These are phyloP conservation scores for Russula griseocarnosa DNA, from an alignment of 768 basidiomycete genomes.

Conservation along the genomic window DNA sequence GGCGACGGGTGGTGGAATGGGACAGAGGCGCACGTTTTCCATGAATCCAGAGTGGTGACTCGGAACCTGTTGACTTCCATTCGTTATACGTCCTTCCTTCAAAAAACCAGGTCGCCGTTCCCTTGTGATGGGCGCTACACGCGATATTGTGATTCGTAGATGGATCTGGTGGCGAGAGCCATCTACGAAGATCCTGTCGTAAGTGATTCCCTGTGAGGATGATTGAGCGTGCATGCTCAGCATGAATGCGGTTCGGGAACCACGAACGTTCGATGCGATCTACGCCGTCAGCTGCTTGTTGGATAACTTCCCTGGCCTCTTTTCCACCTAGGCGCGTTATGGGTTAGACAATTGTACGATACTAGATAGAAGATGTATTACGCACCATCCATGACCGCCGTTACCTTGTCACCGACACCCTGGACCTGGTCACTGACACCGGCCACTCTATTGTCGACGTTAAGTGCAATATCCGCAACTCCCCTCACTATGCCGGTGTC, in stretches of 20 bases:
- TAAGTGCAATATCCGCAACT: neutral
- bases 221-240: neutral
- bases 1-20: too few relatives aligned
- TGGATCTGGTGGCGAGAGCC: conserved; percentile 14
- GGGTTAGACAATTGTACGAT: too few relatives aligned
- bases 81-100: neutral
- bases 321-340: neutral
- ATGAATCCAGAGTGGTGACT: too few relatives aligned
- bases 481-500: neutral
- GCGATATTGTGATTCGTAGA: neutral
- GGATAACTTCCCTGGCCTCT: neutral
- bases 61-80: too few relatives aligned
- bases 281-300: neutral
- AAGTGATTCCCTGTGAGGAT: neutral
- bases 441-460: neutral
- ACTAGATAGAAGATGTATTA: neutral
- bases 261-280: neutral
- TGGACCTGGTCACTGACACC: neutral
- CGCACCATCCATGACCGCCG: too few relatives aligned
- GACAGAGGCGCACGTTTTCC: too few relatives aligned
- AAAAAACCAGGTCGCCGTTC: conserved; percentile 7
- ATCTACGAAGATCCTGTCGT: neutral
- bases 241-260: too few relatives aligned
- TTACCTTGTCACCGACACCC: too few relatives aligned
- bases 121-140: neutral